These are phyloP conservation scores for Aspergillus nidulans DNA, from an alignment of 495 filamentous ascomycete genomes.

Conservation along the genomic window DNA sequence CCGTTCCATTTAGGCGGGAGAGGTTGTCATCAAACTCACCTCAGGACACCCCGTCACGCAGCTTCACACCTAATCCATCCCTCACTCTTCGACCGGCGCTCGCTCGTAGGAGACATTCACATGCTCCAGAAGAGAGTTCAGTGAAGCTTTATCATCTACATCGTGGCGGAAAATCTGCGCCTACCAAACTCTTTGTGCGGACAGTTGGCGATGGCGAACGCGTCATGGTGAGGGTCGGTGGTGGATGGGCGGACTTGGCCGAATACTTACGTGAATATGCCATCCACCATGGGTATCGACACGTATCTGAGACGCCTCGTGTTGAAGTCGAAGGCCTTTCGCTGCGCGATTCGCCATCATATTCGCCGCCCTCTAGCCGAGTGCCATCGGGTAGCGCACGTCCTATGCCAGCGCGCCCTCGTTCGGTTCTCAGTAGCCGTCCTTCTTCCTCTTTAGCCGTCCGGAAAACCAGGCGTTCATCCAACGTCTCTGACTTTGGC, in stretches of 20 bases:
- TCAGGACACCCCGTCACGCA: constrained; percentile 30
- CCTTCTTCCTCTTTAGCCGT: constrained; percentile 39
- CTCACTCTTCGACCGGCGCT: constrained; percentile 64
- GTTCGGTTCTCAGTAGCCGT: constrained; percentile 34
- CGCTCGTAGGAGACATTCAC: constrained; percentile 32
- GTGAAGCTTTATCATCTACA: constrained; percentile 91
- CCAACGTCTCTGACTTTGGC: constrained; percentile 34
- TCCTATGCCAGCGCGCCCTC: constrained; percentile 31
- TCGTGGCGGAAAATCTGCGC: constrained; percentile 72
- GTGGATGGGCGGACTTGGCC: constrained; percentile 91
- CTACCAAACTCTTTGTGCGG: constrained; percentile 89
- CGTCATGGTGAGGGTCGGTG: constrained; percentile 95
- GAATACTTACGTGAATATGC: constrained; percentile 95
- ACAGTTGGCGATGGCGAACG: constrained; percentile 87
- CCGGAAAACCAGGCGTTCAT: constrained; percentile 36
- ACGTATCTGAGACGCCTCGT: constrained; percentile 37
- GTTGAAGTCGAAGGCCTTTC: constrained; percentile 42
- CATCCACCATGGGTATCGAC: constrained; percentile 68
- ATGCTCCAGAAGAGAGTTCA: constrained; percentile 49
- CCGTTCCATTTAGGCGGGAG: constrained; percentile 32
- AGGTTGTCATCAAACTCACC: constrained; percentile 36
- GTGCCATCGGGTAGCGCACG: constrained; percentile 24
- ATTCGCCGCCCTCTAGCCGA: constrained; percentile 26
- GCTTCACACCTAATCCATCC: constrained; percentile 58
- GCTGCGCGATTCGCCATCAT: constrained; percentile 31